Evolutionary conservation across 2,329 filamentous ascomycete species (phyloP), one percentile per base, ranked within the genome.

Genomic region (Elsinoe batatas): DNA sequence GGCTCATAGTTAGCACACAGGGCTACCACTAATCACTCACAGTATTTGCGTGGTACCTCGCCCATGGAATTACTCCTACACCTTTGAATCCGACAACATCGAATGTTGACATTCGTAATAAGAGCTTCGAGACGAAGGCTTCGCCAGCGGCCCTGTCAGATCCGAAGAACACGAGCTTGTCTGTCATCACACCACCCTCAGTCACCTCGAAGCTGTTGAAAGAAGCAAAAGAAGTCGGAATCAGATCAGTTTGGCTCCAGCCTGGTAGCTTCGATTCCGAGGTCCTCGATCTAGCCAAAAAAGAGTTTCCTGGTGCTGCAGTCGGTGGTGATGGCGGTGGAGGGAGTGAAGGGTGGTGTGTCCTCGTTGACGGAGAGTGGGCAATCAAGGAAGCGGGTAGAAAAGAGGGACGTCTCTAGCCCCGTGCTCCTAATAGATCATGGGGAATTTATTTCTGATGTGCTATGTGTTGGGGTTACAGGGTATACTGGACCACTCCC

Each of bases 1-100:
- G 65, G 35, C 17, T 22, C 12, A 37, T 30, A 17, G 18, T 22
- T 3, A 30, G 7, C 18, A n/a, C 6, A 33, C 11, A 18, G 18
- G 4, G 11, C 11, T 5, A 11, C 35, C 8, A 20, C 38, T 59
- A 18, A 62, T 32, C 32, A 13, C 1, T 20, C 17, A 3, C 65
- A 94, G 90, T 97, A 62, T 88, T 96, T 67, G 81, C 81, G 12
- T 97, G 91, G 91, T 97, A 97, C 71, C 79, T 88, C 56, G 68
- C 76, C 33, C 88, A 89, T 72, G 76, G 78, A 36, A 80, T 97
- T 38, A 82, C 85, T 6, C 88, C 85, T 3, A 89, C 83, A 0
- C 89, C 91, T 8, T 79, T 97, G 69, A 96, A 97, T 72, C 91
- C 91, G 0, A 77, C 77, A 47, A 73, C 80, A 3, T 66, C 82